Base-by-base conservation (phyloP, 306 rosid genomes). In the Cucumis sativus region DNA sequence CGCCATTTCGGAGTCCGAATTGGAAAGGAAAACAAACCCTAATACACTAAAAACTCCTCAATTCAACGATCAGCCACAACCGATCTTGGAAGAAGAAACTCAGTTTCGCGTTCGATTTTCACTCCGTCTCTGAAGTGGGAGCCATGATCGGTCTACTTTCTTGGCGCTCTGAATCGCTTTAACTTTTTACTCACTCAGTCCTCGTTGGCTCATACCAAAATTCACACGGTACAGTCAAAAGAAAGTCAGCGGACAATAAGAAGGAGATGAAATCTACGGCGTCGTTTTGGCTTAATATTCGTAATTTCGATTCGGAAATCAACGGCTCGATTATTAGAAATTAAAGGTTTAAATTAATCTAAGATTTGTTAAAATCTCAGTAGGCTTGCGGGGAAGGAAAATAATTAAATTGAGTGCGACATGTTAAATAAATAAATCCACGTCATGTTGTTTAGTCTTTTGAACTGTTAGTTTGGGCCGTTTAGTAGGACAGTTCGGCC, bases 1-100 rank as follows among this genome's bases (percentile, higher is more conserved):
- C 76, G 97, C 87, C 89, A 87, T 82, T 68, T 84, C 86, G 25
- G 83, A 84, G 81, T 80, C 75, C 75, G 77, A 28, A 77, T 58
- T 40, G 45, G 17, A 61, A 8, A 6, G 18, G 58, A 8, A 16
- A 52, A 59, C 59, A 61, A 77, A 41, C 47, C 79, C 72, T 59
- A 45, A 76, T 4, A 21, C 8, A 49, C 15, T 25, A 21, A 71
- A 30, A 71, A 1, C 7, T 47, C 39, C 76, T 49, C 58, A 12
- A 70, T 45, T 47, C 58, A 6, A 69, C 57, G 11, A 35, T 45
- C 75, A 21, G 54, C 33, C 54, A 67, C 74, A 33, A n/a, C 25
- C 59, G 76, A 71, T 71, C 60, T 49, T 49, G 41, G 43, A 30
- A 49, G 8, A 28, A 6, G 76, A 71, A 49, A 28, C 41, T 28